phyloP scores from a whole-genome alignment of 2,329 filamentous ascomycete genomes.

The Microcyclospora pomicola region DNA sequence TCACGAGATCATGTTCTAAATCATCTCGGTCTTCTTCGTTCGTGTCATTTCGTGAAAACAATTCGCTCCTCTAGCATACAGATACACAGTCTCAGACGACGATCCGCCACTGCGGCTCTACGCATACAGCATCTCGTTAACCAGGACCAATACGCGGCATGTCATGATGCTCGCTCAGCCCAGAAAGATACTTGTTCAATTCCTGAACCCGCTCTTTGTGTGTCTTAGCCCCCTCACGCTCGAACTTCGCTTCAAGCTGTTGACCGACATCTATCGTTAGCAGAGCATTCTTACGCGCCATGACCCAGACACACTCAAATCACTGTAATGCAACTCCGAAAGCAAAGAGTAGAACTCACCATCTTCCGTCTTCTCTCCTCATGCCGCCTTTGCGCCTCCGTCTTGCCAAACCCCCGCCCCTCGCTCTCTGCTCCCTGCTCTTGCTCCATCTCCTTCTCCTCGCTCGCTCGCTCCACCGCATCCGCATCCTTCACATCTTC shows the following conservation, averaged over 20 bases:
- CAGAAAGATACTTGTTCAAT: slow-evolving; percentile 83
- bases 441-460: slow-evolving; percentile 11
- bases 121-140: slow-evolving; percentile 23
- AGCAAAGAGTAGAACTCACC: slow-evolving; percentile 37
- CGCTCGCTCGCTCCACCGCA: slow-evolving; percentile 16
- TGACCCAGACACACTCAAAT: too few species aligned
- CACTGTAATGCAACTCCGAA: too few species aligned
- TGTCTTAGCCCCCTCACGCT: slow-evolving; percentile 79
- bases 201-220: slow-evolving; percentile 96
- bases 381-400: slow-evolving; percentile 66
- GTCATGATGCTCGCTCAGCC: slow-evolving; percentile 91
- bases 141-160: slow-evolving; percentile 56
- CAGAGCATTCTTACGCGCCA: too few species aligned
- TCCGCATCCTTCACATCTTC: slow-evolving; percentile 4
- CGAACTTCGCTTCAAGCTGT: slow-evolving; percentile 67
- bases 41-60: too few species aligned
- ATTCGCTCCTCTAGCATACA: too few species aligned
- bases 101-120: too few species aligned
- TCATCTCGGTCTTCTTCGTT: too few species aligned
- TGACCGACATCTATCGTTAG: background rate
- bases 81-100: too few species aligned
- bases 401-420: slow-evolving; percentile 43
- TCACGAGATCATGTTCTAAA: too few species aligned
- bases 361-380: slow-evolving; percentile 71
- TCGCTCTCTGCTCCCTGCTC: slow-evolving; percentile 16